phyloP scores from a whole-genome alignment of 805 yeast genomes.

The Candida vartiovaarae region DNA sequence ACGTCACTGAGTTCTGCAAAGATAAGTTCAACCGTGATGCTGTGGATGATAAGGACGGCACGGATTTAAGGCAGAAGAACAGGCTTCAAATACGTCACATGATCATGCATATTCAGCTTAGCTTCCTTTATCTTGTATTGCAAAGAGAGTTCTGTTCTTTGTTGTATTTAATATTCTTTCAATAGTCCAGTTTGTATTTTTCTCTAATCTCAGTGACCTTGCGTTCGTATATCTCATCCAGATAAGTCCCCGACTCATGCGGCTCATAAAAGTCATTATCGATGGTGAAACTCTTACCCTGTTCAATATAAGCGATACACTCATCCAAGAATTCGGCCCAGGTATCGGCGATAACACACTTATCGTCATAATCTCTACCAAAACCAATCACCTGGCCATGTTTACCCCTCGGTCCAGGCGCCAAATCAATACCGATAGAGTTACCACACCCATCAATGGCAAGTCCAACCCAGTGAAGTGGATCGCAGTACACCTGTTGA shows the following conservation, averaged over 20 bases:
- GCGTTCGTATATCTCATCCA: not conserved
- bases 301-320: not conserved
- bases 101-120: not conserved
- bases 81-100: conserved; percentile 28
- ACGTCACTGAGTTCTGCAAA: conserved; percentile 8
- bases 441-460: conserved; percentile 87
- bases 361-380: conserved; percentile 91
- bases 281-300: not conserved
- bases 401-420: conserved; percentile 69
- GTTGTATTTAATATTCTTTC: not conserved
- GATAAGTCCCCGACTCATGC: not conserved
- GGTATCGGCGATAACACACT: conserved; percentile 76
- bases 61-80: conserved; percentile 31
- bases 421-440: conserved; percentile 83
- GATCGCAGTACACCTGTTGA: conserved; percentile 73
- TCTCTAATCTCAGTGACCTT: not conserved
- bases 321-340: conserved; percentile 74
- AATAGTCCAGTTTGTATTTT: not conserved
- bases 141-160: too few species aligned
- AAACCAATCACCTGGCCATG: conserved; percentile 90
- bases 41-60: conserved; percentile 29
- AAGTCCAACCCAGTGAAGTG: conserved; percentile 82
- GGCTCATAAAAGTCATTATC: conserved; percentile 1
- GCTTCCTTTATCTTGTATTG: too few species aligned
- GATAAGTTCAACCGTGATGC: conserved; percentile 15